Conservation (phyloP, 1,139 yeast species). For the Ogataea hybrid region DNA sequence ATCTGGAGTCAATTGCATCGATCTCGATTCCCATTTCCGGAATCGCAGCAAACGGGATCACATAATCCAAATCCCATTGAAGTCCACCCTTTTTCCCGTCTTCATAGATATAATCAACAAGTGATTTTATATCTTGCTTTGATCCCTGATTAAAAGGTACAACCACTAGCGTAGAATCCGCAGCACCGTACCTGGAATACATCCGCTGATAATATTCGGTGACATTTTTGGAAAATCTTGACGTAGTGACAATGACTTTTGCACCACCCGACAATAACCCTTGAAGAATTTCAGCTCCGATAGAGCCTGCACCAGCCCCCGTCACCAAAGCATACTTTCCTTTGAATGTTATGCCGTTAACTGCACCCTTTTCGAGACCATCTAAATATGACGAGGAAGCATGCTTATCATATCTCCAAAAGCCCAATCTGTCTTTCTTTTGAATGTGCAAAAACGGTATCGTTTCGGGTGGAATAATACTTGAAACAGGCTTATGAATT, state of each 20-base stretch:
- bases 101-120: slow-evolving; percentile 81
- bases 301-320: slow-evolving; percentile 99
- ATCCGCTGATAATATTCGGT: slow-evolving; percentile 94
- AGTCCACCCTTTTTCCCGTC: slow-evolving; percentile 84
- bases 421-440: slow-evolving; percentile 66
- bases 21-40: slow-evolving; percentile 98
- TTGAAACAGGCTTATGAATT: slow-evolving; percentile 70
- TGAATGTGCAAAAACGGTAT: slow-evolving; percentile 94
- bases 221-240: slow-evolving; percentile 90
- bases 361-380: slow-evolving; percentile 89
- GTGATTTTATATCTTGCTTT: slow-evolving; percentile 85
- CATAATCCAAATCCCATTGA: slow-evolving; percentile 96
- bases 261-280: slow-evolving; percentile 98
- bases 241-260: slow-evolving; percentile 92
- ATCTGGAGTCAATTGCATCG: slow-evolving; percentile 88
- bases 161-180: slow-evolving; percentile 87
- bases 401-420: slow-evolving; percentile 81
- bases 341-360: slow-evolving; percentile 87
- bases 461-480: slow-evolving; percentile 75
- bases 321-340: slow-evolving; percentile 89
- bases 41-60: slow-evolving; percentile 97
- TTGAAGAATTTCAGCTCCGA: slow-evolving; percentile 95
- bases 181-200: slow-evolving; percentile 89
- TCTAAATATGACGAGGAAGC: slow-evolving; percentile 79
- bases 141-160: slow-evolving; percentile 99